These are phyloP conservation scores for Cinnamomum chago DNA, from an alignment of 164 flowering plant genomes.

Conservation along the genomic window DNA sequence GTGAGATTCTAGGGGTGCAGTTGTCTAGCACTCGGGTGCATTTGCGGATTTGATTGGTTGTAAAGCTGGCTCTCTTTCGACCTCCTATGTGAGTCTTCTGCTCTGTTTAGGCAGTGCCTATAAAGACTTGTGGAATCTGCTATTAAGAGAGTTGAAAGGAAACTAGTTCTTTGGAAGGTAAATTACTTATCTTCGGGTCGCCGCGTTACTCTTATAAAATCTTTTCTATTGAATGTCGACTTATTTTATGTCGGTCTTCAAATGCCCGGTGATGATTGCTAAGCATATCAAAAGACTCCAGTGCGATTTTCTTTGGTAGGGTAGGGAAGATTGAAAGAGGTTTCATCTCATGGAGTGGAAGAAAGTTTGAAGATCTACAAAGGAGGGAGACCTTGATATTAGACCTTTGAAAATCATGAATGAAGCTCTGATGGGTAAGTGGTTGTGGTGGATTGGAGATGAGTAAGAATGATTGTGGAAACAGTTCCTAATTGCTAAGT, in stretches of 20 bases:
- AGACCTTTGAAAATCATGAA: too few relatives aligned
- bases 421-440: background rate
- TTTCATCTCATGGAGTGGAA: background rate
- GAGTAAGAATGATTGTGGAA: too few relatives aligned
- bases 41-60: background rate
- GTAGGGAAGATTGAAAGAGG: background rate
- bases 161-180: background rate
- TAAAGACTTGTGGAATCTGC: background rate
- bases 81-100: background rate
- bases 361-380: background rate
- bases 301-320: background rate
- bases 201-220: background rate
- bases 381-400: background rate
- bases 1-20: background rate
- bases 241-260: background rate
- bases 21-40: background rate
- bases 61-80: background rate
- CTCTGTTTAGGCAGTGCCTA: background rate
- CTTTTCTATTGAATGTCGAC: background rate
- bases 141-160: too few relatives aligned
- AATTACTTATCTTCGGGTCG: background rate
- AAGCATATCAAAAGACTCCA: background rate
- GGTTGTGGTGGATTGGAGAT: background rate
- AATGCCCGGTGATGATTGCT: background rate
- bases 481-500: too few relatives aligned